Conservation (phyloP, 2,329 filamentous ascomycete genomes). For the Fusarium sp. region DNA sequence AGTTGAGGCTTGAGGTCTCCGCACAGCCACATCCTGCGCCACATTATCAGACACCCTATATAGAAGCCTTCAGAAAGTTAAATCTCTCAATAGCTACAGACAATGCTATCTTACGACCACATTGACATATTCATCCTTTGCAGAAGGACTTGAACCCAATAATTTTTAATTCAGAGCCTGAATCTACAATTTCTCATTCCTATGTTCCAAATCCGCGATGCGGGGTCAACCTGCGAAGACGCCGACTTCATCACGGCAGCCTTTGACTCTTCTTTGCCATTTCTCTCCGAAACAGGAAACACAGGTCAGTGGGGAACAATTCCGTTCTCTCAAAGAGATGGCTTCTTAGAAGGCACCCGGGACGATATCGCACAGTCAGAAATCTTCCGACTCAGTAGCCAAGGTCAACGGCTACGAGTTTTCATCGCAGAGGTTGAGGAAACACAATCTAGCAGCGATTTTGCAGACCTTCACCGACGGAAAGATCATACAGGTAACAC, state of each 20-base stretch:
- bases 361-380: background rate
- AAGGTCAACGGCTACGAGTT: background rate
- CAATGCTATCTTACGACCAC: background rate
- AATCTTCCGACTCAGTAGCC: background rate
- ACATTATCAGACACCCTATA: background rate
- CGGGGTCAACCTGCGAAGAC: accelerated
- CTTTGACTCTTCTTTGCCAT: background rate
- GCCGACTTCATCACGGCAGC: accelerated
- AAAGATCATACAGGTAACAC: accelerated
- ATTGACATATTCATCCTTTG: too few relatives aligned
- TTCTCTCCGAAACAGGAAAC: background rate
- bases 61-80: accelerated
- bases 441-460: accelerated
- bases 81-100: background rate
- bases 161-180: accelerated
- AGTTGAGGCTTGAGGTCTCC: background rate
- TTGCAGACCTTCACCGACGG: accelerated
- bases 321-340: accelerated
- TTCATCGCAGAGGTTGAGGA: background rate
- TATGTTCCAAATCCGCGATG: background rate
- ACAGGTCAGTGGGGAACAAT: background rate
- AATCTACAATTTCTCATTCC: background rate
- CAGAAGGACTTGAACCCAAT: background rate
- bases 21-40: background rate
- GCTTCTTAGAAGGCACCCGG: accelerated